Percentiles rank a stretch among this genome's conserved stretches.
phyloP scores from a whole-genome alignment of 768 basidiomycete species.

The Boletus eberwhitei region DNA sequence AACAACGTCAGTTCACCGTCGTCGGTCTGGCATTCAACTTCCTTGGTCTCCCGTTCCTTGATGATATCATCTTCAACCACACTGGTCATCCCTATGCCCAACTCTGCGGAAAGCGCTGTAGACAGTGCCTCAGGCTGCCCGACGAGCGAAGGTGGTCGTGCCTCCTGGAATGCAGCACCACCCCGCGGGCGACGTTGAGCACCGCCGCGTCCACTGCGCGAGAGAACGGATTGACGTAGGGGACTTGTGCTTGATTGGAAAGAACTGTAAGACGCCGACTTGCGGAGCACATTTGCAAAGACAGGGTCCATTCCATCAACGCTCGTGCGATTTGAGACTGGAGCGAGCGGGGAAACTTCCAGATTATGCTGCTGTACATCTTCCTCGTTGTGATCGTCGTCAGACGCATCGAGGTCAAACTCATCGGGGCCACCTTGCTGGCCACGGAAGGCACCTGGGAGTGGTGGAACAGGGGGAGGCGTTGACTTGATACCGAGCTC shows the following conservation, averaged over 20 bases:
- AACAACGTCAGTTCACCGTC: conserved; percentile 31
- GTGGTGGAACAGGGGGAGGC: conserved; percentile 32
- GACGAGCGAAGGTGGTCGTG: conserved; percentile 66
- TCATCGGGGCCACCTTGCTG: conserved; percentile 16
- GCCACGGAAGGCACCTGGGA: conserved; percentile 33
- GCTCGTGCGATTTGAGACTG: conserved; percentile 60
- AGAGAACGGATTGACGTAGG: conserved; percentile 55
- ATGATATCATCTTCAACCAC: conserved; percentile 39
- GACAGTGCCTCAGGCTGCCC: conserved; percentile 71
- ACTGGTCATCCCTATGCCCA: conserved; percentile 48
- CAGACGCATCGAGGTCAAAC: conserved; percentile 23
- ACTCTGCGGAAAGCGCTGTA: conserved; percentile 66
- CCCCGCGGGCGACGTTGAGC: conserved; percentile 55
- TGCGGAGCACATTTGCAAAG: conserved; percentile 76
- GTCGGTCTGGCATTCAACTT: conserved; percentile 69
- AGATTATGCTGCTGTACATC: conserved; percentile 27
- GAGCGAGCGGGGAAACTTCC: conserved; percentile 35
- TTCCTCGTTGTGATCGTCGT: conserved; percentile 22
- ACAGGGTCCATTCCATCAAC: conserved; percentile 86
- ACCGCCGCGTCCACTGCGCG: conserved; percentile 48
- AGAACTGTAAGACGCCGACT: conserved; percentile 42
- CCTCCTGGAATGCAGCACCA: conserved; percentile 67
- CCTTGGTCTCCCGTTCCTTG: conserved; percentile 51
- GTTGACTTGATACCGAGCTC: conserved; percentile 13
- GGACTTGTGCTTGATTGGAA: conserved; percentile 53